Conservation (phyloP, 1,284 basidiomycete species). For the Ustilago tritici region DNA sequence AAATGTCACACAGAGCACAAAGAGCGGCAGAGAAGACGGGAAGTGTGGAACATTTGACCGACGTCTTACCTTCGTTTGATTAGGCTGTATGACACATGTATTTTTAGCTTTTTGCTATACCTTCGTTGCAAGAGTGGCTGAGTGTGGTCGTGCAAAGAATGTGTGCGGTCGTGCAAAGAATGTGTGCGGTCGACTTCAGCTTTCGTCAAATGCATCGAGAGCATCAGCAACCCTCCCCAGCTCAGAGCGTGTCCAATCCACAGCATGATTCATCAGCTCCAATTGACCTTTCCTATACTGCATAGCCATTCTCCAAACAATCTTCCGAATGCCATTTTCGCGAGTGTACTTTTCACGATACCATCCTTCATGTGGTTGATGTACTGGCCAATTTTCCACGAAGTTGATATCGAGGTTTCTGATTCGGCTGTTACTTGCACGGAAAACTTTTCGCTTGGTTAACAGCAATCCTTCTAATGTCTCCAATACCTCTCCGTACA, state of each 20-base stretch:
- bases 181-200: background rate
- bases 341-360: background rate
- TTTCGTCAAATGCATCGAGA: constrained; percentile 25
- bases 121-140: background rate
- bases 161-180: background rate
- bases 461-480: constrained; percentile 40
- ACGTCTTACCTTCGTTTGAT: constrained; percentile 45
- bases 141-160: background rate
- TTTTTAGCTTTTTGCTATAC: background rate
- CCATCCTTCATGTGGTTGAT: background rate
- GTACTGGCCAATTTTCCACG: background rate
- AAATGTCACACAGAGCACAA: constrained; percentile 36
- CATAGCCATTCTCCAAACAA: constrained; percentile 18
- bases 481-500: constrained; percentile 26
- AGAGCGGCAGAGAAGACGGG: constrained; percentile 44
- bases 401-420: background rate
- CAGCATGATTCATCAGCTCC: constrained; percentile 30
- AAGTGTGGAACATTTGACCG: constrained; percentile 35
- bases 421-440: constrained; percentile 12
- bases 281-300: constrained; percentile 47
- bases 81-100: constrained; percentile 3
- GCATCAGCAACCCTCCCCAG: constrained; percentile 32
- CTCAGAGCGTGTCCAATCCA: constrained; percentile 41
- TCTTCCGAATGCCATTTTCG: background rate
- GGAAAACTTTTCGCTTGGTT: constrained; percentile 40